phyloP scores from a whole-genome alignment of 2,329 filamentous ascomycete species.

The Venturia asperata region DNA sequence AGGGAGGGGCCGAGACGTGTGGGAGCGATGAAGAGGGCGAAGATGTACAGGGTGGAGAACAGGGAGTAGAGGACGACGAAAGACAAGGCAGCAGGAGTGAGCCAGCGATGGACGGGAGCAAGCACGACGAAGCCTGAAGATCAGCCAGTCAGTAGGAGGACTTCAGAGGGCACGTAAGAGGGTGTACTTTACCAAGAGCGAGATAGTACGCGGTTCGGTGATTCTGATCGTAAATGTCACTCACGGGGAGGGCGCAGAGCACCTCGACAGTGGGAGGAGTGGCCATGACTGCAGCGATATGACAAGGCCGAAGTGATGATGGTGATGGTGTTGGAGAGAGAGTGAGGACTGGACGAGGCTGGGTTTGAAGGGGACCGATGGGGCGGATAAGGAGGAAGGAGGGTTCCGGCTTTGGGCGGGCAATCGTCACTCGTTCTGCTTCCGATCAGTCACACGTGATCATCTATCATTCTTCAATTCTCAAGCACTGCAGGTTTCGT shows the following conservation, averaged over 20 bases:
- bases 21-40: conserved; percentile 15
- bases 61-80: conserved; percentile 15
- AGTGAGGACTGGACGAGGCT: not conserved
- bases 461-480: no score
- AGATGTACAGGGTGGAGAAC: conserved; percentile 18
- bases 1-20: conserved; percentile 16
- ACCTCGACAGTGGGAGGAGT: conserved; percentile 9
- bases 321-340: not conserved
- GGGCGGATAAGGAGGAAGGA: not conserved
- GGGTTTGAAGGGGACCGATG: not conserved
- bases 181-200: not conserved
- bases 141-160: not conserved
- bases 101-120: conserved; percentile 14
- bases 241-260: conserved; percentile 13
- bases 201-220: conserved; percentile 15
- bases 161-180: not conserved
- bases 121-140: conserved; percentile 12
- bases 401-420: not conserved
- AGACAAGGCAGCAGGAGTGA: conserved; percentile 15
- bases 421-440: not conserved
- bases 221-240: conserved; percentile 15
- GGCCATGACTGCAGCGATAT: conserved; percentile 10
- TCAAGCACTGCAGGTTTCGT: no score
- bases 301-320: not conserved
- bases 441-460: not conserved